These are phyloP conservation scores for Kodamaea laetipori DNA, from an alignment of 805 yeast species.

Conservation along the genomic window DNA sequence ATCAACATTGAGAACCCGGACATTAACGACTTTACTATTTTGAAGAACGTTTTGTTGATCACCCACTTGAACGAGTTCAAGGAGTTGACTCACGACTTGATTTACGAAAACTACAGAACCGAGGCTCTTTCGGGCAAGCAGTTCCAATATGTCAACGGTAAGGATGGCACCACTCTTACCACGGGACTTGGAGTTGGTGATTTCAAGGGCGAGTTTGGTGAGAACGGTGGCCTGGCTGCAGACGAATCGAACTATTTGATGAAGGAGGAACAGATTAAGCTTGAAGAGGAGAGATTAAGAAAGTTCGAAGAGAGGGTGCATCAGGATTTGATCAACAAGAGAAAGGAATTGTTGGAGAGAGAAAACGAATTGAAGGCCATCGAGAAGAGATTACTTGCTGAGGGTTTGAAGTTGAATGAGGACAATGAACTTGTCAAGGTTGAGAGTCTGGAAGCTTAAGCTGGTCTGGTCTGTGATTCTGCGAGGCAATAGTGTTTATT, in stretches of 20 bases:
- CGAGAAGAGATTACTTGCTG: constrained; percentile 66
- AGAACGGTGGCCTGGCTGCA: constrained; percentile 5
- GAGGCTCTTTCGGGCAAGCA: constrained; percentile 72
- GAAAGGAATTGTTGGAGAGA: constrained; percentile 79
- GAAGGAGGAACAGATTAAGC: constrained; percentile 86
- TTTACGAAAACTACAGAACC: constrained; percentile 89
- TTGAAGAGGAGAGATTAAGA: constrained; percentile 85
- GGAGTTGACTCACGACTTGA: constrained; percentile 82
- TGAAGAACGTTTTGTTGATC: constrained; percentile 77
- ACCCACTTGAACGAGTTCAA: constrained; percentile 87
- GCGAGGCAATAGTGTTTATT: background rate
- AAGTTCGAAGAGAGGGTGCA: constrained; percentile 89
- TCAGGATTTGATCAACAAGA: constrained; percentile 76
- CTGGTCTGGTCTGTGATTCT: constrained; percentile 1
- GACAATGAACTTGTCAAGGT: constrained; percentile 37
- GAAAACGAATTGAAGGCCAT: constrained; percentile 84
- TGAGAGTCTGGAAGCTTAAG: constrained; percentile 17
- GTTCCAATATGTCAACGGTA: constrained; percentile 39
- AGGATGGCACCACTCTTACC: constrained; percentile 14
- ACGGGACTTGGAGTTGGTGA: constrained; percentile 3
- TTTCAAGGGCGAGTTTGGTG: constrained; percentile 13
- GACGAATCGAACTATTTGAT: constrained; percentile 39
- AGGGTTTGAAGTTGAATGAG: constrained; percentile 48
- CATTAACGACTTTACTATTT: constrained; percentile 74
- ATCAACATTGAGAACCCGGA: constrained; percentile 71